Conservation (phyloP, 2,329 filamentous ascomycete genomes). For the Penicillium expansum region DNA sequence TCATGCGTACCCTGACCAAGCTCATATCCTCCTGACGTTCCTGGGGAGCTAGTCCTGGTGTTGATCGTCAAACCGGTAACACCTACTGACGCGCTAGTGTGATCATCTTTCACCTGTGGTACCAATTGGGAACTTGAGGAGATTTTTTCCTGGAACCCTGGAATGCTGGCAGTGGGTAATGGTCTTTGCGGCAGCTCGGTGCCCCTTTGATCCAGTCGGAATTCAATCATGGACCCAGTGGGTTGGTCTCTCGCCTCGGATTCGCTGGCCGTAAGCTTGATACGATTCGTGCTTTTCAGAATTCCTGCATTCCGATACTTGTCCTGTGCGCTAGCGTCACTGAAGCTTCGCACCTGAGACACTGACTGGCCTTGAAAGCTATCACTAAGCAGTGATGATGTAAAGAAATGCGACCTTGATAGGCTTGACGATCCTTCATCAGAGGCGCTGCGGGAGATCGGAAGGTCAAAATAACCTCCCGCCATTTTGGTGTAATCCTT, state of each 20-base stretch:
- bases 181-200: slow-evolving; percentile 32
- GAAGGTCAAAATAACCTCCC: slow-evolving; percentile 36
- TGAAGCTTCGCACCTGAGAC: slow-evolving; percentile 12
- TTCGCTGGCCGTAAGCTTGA: slow-evolving; percentile 33
- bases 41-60: slow-evolving; percentile 25
- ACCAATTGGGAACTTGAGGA: slow-evolving; percentile 21
- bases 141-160: slow-evolving; percentile 28
- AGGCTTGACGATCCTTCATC: slow-evolving; percentile 17
- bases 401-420: slow-evolving; percentile 28
- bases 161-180: slow-evolving; percentile 38
- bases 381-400: slow-evolving; percentile 26
- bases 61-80: slow-evolving; percentile 30
- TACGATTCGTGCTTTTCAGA: slow-evolving; percentile 36
- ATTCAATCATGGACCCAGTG: slow-evolving; percentile 27
- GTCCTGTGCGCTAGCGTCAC: slow-evolving; percentile 29
- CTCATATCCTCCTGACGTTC: slow-evolving; percentile 26
- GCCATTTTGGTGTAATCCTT: slow-evolving; percentile 28
- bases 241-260: slow-evolving; percentile 20
- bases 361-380: slow-evolving; percentile 17
- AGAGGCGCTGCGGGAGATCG: slow-evolving; percentile 20
- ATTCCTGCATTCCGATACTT: slow-evolving; percentile 40
- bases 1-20: slow-evolving; percentile 24
- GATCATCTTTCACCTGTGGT: slow-evolving; percentile 27
- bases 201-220: slow-evolving; percentile 32
- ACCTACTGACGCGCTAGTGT: slow-evolving; percentile 28